phyloP scores from a whole-genome alignment of 192 early-diverging fungal species.

The Umbelopsis sp. region DNA sequence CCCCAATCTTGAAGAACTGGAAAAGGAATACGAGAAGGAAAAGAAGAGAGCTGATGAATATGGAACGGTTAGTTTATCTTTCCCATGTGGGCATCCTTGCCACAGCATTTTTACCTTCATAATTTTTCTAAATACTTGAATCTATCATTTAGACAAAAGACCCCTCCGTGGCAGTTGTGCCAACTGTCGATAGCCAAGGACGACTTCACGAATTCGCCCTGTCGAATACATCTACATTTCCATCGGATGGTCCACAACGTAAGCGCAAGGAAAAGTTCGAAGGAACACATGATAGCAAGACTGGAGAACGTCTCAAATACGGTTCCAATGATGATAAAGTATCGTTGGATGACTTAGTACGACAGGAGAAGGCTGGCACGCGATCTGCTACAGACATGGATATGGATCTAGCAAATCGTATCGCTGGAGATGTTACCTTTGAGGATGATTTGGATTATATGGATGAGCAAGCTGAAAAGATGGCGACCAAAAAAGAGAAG shows the following conservation, averaged over 20 bases:
- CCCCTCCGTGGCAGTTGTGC: slow-evolving; percentile 40
- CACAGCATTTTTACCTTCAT: no score
- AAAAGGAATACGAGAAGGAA: slow-evolving; percentile 73
- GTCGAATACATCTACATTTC: slow-evolving; percentile 19
- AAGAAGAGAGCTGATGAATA: slow-evolving; percentile 44
- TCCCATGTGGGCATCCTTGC: no score
- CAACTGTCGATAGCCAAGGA: slow-evolving; percentile 57
- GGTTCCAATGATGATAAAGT: slow-evolving; percentile 52
- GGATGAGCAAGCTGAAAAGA: slow-evolving; percentile 84
- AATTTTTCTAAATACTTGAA: background rate
- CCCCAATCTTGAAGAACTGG: slow-evolving; percentile 61
- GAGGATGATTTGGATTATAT: slow-evolving; percentile 86
- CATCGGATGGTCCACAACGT: slow-evolving; percentile 20
- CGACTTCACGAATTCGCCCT: slow-evolving; percentile 55
- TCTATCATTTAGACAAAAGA: background rate
- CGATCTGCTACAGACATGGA: slow-evolving; percentile 57
- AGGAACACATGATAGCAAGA: slow-evolving; percentile 53
- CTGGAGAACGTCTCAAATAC: slow-evolving; percentile 68
- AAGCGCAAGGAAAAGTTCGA: slow-evolving; percentile 53
- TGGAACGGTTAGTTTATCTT: slow-evolving; percentile 26
- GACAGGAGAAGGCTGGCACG: slow-evolving; percentile 63
- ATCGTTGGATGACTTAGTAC: slow-evolving; percentile 66
- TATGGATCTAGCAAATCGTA: slow-evolving; percentile 66
- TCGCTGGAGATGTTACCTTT: slow-evolving; percentile 68
- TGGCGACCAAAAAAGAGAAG: slow-evolving; percentile 63